Evolutionary conservation across 805 yeast genomes (phyloP), one percentile per base, ranked within the genome.

Genomic region (Teunomyces atbi): DNA sequence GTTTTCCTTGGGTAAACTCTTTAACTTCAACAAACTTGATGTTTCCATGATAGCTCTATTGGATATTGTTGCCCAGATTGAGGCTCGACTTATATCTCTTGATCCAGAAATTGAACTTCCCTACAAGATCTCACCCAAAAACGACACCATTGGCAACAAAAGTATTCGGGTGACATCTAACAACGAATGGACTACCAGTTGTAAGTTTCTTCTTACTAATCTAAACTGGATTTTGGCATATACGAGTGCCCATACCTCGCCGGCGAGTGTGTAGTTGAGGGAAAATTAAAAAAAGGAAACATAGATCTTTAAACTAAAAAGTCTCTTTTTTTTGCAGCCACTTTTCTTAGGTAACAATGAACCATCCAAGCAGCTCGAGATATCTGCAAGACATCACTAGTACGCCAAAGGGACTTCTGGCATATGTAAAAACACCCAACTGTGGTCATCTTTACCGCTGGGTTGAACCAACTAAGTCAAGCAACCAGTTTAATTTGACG

Each of bases 161-260:
- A 80, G 87, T 42, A 84, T 92, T n/a, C 71, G 83, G 40, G 76
- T 89, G 1, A 79, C 87, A 1, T 77, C 87, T 2, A 84, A 84
- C 60, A 81, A 81, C 38, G 89, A 86, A 50, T 91, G 98, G 98
- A 89, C 97, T 0, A 79, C 84, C 20, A 92, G 96, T 1, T 90
- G 96, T 66, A 85, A 86, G 56, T 86, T 82, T 58, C 69, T 92
- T 10, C 67, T 91, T 41, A 87, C 94, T 0, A 81, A 92, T 50
- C 49, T 73, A 26, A 89, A 89, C 59, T 92, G 96, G 96, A 75
- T 92, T 6, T 66, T 91, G 45, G 84, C 91, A 3, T 89, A 83
- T 59, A 80, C 89, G 2, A 76, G 84, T 48, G 71, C 58, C 5
- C 47, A 47, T 21, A 46, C 44, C 30, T 28, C 33, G 42, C 30